Evolutionary conservation across 495 filamentous ascomycete species (phyloP), one percentile per base, ranked within the genome.

Genomic region (Beverwykella pulmonaria): DNA sequence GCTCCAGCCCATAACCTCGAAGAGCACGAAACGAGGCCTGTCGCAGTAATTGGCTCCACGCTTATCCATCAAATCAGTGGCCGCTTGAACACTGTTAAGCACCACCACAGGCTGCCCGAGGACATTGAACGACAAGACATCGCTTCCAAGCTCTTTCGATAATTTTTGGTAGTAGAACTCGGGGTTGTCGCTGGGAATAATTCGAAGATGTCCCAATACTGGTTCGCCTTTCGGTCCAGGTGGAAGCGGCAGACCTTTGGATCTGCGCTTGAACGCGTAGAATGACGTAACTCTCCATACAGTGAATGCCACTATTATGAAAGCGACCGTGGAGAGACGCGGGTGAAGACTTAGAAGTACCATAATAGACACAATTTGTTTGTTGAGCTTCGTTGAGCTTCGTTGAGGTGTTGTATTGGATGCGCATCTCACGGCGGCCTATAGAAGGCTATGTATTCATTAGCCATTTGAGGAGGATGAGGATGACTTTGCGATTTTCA

Each of bases 21-120:
- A 82, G 55, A 83, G 73, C 48, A 84, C 77, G 61, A 82, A 82
- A 32, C 75, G 73, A 0, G 80, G 80, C 14, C 80, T 71, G 65
- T 82, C 80, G 8, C 75, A 72, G 39, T 82, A 81, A 59, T 77
- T 79, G 15, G 75, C 74, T 0, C 80, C 80, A 2, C 78, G 75
- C 46, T 75, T 77, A 25, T 80, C 79, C 1, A 82, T 75, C n/a
- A 82, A 66, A 26, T 79, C 79, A 20, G 73, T 74, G 17, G 80
- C 77, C 2, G 76, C 71, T 44, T 73, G 60, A 27, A 76, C 71
- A 56, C 71, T 80, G 61, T 82, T 77, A 27, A 82, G 68, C 2
- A 82, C 78, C 9, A 81, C 67, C 72, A 77, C 77, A 36, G 74
- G 75, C 0, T 77, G 78, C 7, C 79, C 79, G 34, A 81, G 69